Evolutionary conservation across 805 yeast species (phyloP).

Genomic region (Huiozyma naganishii): DNA sequence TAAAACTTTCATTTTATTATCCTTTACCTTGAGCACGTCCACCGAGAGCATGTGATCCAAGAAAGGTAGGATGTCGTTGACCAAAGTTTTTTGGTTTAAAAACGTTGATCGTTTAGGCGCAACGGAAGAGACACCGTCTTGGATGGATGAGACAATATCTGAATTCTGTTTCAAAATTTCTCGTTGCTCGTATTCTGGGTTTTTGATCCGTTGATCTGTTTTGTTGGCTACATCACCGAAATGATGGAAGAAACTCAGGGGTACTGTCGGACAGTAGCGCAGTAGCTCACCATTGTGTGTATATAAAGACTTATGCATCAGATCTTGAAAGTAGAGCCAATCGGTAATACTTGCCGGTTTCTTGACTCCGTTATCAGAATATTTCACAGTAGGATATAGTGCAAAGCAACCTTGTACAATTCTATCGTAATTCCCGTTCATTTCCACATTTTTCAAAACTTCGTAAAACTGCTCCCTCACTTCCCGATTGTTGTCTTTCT

Average conservation of each 20-base stretch:
- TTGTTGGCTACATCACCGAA: conserved; percentile 51
- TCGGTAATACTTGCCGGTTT: conserved; percentile 57
- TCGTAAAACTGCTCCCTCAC: conserved; percentile 39
- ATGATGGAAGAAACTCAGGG: conserved; percentile 49
- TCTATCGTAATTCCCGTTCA: conserved; percentile 46
- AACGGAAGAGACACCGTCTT: conserved; percentile 8
- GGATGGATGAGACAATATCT: conserved; percentile 23
- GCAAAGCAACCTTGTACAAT: conserved; percentile 66
- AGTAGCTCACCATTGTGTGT: conserved; percentile 36
- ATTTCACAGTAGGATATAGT: conserved; percentile 47
- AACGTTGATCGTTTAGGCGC: conserved; percentile 10
- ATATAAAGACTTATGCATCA: conserved; percentile 29
- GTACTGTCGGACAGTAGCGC: conserved; percentile 45
- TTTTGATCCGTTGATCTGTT: conserved; percentile 22
- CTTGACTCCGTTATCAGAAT: conserved; percentile 49
- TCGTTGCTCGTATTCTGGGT: conserved; percentile 22
- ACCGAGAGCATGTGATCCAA: conserved; percentile 23
- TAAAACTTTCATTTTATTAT: conserved; percentile 16
- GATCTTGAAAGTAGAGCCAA: conserved; percentile 68
- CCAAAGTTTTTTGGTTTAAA: conserved; percentile 12
- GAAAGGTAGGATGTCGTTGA: conserved; percentile 28
- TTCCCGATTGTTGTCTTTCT: conserved; percentile 35
- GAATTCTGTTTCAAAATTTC: conserved; percentile 22
- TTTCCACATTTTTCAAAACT: conserved; percentile 37
- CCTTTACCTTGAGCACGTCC: conserved; percentile 17